Evolutionary conservation across 257 asterid genomes (phyloP), one percentile per base, ranked within the genome.

Genomic region (Solanum arcanum): DNA sequence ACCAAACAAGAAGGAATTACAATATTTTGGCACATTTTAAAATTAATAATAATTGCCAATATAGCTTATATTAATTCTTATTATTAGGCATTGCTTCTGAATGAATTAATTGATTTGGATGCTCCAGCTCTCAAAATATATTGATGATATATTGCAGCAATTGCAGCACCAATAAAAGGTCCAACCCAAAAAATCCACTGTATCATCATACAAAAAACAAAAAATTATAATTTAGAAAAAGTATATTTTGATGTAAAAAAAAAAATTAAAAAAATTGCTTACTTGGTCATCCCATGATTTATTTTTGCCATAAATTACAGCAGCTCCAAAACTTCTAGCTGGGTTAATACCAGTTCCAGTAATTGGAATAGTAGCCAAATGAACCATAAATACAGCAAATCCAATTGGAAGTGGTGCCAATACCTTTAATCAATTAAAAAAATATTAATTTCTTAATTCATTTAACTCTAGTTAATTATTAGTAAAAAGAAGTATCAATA

Each of bases 161-260:
- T 92, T n/a, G 95, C 96, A 7, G 97, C 98, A n/a, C 98, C 98
- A 14, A 95, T 91, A 75, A 94, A 88, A 5, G 98, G 98, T 35
- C 98, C 98, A 46, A 92, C 97, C 98, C 98, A 95, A 91, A 95
- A 95, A 29, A 94, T 91, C 97, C 98, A 95, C 97, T 94, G 91
- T 41, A 12, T 62, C 33, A 78, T 5, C 20, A 23, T 14, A 69
- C 20, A 56, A 39, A 35, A 27, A 35, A 27, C 41, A 4, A 2
- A 2, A 1, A 33, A 76, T 66, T 20, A 66, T 12, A 25, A 16
- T 2, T 2, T 27, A 5, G 46, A 9, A 0, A 44, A 0, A 9
- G 4, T 6, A 0, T 16, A 6, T 6, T 52, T 52, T 56, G 64
- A 56, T 56, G 18, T 56, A 16, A 52, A 18, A 49, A 52, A 16